A percentile compares a stretch with the other conserved stretches of the same genome.
Evolutionary conservation across 2,329 filamentous ascomycete genomes (phyloP).

Genomic region (Teratosphaeria viscida): DNA sequence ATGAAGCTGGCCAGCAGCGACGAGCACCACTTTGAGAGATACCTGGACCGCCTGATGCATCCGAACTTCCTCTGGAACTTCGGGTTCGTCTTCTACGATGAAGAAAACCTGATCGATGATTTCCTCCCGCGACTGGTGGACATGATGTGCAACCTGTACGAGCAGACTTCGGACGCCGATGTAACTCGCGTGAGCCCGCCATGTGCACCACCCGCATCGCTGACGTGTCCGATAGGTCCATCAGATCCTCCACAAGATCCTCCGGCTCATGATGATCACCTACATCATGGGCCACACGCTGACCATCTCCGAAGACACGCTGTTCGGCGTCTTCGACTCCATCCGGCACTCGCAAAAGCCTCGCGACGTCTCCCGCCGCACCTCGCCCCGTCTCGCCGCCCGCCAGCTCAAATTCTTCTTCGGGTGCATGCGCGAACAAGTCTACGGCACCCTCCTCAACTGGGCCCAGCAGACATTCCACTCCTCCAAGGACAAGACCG

Average conservation of each 20-base stretch:
- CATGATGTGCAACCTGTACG: constrained; percentile 27
- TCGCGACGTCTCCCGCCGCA: constrained; percentile 5
- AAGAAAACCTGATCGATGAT: constrained; percentile 32
- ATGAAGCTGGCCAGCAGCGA: constrained; percentile 35
- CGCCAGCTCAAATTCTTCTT: constrained; percentile 43
- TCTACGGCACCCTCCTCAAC: constrained; percentile 34
- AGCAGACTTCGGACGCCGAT: constrained; percentile 26
- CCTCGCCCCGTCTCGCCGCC: constrained; percentile 36
- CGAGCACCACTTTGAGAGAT: constrained; percentile 34
- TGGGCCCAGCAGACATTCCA: constrained; percentile 39
- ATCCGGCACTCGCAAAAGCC: constrained; percentile 26
- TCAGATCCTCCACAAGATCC: constrained; percentile 33
- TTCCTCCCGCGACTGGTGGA: constrained; percentile 34
- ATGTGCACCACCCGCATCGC: not conserved
- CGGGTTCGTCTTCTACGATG: constrained; percentile 33
- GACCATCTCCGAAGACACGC: constrained; percentile 32
- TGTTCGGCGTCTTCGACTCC: constrained; percentile 26
- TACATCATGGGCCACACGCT: constrained; percentile 41
- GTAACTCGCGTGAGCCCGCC: constrained; percentile 17
- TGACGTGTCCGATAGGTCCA: constrained; percentile 16
- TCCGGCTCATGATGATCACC: constrained; percentile 37
- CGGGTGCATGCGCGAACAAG: constrained; percentile 31
- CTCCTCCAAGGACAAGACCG: constrained; percentile 28
- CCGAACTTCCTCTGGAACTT: constrained; percentile 31
- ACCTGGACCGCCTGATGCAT: constrained; percentile 33